phyloP scores from a whole-genome alignment of 2,329 filamentous ascomycete species.

The Laburnicola sp. region DNA sequence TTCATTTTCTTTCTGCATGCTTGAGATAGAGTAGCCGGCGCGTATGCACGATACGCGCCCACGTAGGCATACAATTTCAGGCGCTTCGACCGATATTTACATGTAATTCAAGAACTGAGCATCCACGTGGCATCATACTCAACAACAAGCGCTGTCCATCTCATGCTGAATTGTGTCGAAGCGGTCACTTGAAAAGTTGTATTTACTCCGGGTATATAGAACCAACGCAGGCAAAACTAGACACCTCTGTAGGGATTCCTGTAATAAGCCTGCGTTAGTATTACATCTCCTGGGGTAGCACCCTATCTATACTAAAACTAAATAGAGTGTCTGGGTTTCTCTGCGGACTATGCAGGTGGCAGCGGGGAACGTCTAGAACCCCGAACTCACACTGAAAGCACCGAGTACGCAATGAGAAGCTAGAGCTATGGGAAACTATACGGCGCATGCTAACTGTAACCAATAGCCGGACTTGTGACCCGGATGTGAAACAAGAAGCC shows the following conservation, averaged over 20 bases:
- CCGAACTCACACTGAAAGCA: neutral
- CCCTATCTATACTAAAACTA: too few relatives aligned
- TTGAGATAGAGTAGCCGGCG: neutral
- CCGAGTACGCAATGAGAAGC: neutral
- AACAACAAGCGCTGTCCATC: too few relatives aligned
- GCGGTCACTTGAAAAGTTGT: too few relatives aligned
- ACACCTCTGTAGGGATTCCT: too few relatives aligned
- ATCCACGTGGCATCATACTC: too few relatives aligned
- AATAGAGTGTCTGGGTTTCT: too few relatives aligned
- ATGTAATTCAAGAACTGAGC: neutral
- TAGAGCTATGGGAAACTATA: slow-evolving; percentile 6
- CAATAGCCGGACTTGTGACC: slow-evolving; percentile 23
- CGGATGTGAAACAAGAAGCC: slow-evolving; percentile 17
- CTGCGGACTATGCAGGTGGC: too few relatives aligned
- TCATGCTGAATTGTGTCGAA: too few relatives aligned
- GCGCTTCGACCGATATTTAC: neutral
- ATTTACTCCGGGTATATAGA: too few relatives aligned
- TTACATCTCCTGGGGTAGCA: too few relatives aligned
- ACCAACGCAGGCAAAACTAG: too few relatives aligned
- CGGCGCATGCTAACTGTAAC: slow-evolving; percentile 5
- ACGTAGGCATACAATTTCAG: neutral
- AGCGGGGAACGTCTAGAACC: slow-evolving; percentile 1
- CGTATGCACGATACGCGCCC: slow-evolving; percentile 3
- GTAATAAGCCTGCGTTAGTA: too few relatives aligned
- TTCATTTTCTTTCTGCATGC: neutral